Evolutionary conservation across 768 basidiomycete genomes (phyloP), one percentile per base, ranked within the genome.

Genomic region (Coprinellus aureogranulatus): DNA sequence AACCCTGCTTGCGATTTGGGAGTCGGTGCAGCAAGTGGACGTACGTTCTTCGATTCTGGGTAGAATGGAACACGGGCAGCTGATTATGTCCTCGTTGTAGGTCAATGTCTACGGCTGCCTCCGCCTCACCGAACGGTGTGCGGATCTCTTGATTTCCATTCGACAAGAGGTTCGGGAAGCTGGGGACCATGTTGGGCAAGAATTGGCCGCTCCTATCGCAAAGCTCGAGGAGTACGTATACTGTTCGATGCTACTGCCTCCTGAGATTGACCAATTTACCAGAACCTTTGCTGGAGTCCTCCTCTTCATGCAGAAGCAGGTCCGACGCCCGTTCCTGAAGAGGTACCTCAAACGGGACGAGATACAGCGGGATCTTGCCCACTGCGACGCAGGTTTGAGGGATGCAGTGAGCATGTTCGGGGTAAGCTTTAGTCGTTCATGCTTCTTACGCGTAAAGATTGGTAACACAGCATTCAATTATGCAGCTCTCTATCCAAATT

Each of bases 331-430:
- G 0, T 92, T 91, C 73, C 70, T 93, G 60, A 89, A 90, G 69
- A 79, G 89, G 3, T 92, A 89, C 65, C 77, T 93, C 39, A 85
- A 85, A 65, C 81, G 88, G 42, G 86, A 89, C 39, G 88, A 89
- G 58, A 83, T 84, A 25, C 64, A 73, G 18, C 68, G 73, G 4
- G 77, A 79, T 31, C 62, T 68, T 25, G 31, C 50, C 30, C 58
- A 54, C 16, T 68, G 67, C 26, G 62, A 68, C 53, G 62, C 58
- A 16, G 56, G 55, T 2, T 44, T 68, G 14, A 44, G 57, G 14
- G 62, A 64, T 39, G 82, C 82, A 2, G 62, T 86, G 39, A 67
- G 68, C 31, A 74, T 83, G 70, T 86, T 87, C 64, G 73, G 78
- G 48, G 78, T 81, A 58, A 30, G 77, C 66, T 12, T 23, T 44